Conservation (phyloP, 305 asterid species). For the Vinca major region DNA sequence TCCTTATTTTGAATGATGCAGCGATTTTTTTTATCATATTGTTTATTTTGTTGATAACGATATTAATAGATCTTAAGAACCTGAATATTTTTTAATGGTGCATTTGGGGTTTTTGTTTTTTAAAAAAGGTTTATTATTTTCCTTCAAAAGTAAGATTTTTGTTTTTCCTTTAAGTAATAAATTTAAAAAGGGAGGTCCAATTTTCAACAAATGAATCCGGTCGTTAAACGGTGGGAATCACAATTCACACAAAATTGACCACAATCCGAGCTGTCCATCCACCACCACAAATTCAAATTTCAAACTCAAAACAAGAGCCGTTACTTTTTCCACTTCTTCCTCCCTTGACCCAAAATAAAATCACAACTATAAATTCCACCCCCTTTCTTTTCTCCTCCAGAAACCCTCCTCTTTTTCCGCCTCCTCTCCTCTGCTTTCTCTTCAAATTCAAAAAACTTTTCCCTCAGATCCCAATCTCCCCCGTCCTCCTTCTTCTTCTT, state of each 20-base stretch:
- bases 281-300: conserved; percentile 8
- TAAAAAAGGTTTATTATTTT: too few relatives aligned
- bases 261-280: conserved; percentile 7
- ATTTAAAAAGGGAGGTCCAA: neutral
- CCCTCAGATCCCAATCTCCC: neutral
- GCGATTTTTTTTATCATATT: too few relatives aligned
- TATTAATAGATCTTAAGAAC: too few relatives aligned
- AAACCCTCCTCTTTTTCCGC: neutral
- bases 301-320: conserved; percentile 18
- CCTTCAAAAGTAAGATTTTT: too few relatives aligned
- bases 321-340: conserved; percentile 2
- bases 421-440: neutral
- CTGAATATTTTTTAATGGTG: too few relatives aligned
- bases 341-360: conserved; percentile 1
- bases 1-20: too few relatives aligned
- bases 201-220: neutral
- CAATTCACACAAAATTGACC: neutral
- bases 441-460: neutral
- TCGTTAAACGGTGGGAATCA: conserved; percentile 7
- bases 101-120: too few relatives aligned
- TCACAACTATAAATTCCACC: neutral
- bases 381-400: neutral
- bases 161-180: neutral
- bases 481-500: neutral
- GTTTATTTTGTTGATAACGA: too few relatives aligned